Conservation (phyloP, 2,329 filamentous ascomycete species). For the Venturia pyrina region DNA sequence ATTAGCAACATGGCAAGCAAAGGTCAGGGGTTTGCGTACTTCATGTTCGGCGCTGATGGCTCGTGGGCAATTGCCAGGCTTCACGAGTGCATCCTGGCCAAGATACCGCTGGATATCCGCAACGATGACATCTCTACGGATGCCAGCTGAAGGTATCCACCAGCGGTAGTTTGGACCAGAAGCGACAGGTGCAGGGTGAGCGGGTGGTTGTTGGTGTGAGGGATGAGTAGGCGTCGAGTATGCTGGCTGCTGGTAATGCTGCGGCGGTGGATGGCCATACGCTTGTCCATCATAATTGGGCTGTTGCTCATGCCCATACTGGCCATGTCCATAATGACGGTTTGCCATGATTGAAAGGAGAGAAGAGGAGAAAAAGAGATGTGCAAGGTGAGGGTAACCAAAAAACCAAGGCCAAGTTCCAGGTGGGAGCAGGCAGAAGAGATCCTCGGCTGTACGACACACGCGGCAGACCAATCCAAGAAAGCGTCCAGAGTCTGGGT, state of each 20-base stretch:
- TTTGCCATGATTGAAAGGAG: not conserved
- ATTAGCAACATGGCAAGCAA: constrained; percentile 2
- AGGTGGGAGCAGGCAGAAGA: not conserved
- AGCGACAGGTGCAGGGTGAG: not conserved
- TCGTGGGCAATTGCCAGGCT: constrained; percentile 25
- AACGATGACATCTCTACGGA: constrained; percentile 41
- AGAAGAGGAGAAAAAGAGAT: not conserved
- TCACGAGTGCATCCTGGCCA: constrained; percentile 40
- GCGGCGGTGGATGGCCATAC: not conserved
- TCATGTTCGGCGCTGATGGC: constrained; percentile 26
- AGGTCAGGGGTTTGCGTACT: constrained; percentile 23
- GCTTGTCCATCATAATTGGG: not conserved
- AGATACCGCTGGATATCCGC: constrained; percentile 43
- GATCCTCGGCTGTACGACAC: not conserved
- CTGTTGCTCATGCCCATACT: not conserved
- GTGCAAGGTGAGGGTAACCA: not conserved
- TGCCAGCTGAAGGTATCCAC: constrained; percentile 41
- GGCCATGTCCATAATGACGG: not conserved
- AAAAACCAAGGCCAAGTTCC: constrained; percentile 2
- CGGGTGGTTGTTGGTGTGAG: not conserved
- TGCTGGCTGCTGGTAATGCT: constrained; percentile 2
- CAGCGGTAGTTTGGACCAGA: constrained; percentile 30
- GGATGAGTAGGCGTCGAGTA: not conserved
- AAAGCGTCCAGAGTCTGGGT: not conserved
- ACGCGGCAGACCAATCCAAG: not conserved